Evolutionary conservation across 2,329 filamentous ascomycete species (phyloP), one percentile per base, ranked within the genome.

Genomic region (Pseudogymnoascus sp.): DNA sequence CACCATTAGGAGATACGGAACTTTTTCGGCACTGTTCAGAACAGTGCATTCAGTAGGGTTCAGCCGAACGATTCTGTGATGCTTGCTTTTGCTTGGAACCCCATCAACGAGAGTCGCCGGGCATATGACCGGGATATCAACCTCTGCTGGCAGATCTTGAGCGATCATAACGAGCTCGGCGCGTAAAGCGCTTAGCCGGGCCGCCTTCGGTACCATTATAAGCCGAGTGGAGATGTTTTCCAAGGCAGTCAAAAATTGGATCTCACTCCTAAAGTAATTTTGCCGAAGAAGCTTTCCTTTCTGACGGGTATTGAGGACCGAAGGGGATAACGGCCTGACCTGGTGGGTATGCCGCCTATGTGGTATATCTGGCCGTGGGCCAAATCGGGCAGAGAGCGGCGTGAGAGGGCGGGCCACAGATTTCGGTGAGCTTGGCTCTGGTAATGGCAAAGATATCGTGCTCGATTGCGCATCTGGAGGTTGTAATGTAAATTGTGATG

Each of bases 211-310:
- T 4, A 95, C 90, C 61, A 88, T 82, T 5, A 95, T 89, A 49
- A 95, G 78, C n/a, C 90, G 86, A 71, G 91, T 93, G 2, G 90
- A 95, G 61, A 95, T 93, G 67, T 89, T 88, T 73, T 93, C 89
- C 14, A 95, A 80, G 1, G 90, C 90, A 3, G 87, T 89, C 65
- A 95, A 73, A 71, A 95, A 93, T 68, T 91, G 88, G 0, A 89
- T 93, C 74, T 95, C 83, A 65, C 86, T 90, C 61, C 89, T 82
- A 72, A 93, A 95, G 73, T 95, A 95, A 73, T 95, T 90, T 64
- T 92, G 89, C 62, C 89, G 81, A 65, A 95, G 73, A 8, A 92
- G 75, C 59, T 86, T 86, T n/a, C 85, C 82, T 72, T 90, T 91
- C 72, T 93, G 88, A 9, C 79, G 75, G 4, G 78, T 73, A 1